Evolutionary conservation across 768 basidiomycete species (phyloP), one percentile per base, ranked within the genome.

Genomic region (Boletus subparvulus): DNA sequence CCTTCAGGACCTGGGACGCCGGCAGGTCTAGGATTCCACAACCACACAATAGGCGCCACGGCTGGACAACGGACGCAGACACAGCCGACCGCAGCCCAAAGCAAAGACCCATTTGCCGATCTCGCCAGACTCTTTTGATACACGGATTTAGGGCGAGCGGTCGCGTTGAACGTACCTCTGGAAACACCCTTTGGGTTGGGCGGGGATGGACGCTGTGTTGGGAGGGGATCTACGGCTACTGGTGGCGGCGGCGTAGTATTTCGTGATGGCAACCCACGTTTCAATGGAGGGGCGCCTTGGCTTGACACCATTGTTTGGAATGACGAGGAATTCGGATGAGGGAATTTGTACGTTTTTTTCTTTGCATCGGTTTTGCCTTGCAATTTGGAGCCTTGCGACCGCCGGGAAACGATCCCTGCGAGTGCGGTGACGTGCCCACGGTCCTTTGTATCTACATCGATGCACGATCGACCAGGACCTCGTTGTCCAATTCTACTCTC

Each of bases 61-160:
- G 37, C 40, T n/a, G 63, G 61, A 33, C 67, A 66, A 47, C 65
- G 59, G 28, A 59, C 61, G 40, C 69, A 65, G 50, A 51, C 57
- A 17, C 72, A 60, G 44, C 63, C 69, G 7, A 49, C 63, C 6
- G 49, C 69, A 32, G 50, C 55, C 45, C 74, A 60, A 62, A 77
- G 74, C 54, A 93, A 90, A 68, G 91, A 93, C 70, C 91, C 92
- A 41, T 93, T 93, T 65, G 89, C 90, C 7, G 91, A 93, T 73
- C 77, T 93, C 36, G 90, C 80, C 3, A 86, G 86, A 19, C 72
- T 93, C 52, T 92, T 93, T 69, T 93, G 66, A 68, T 19, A 26
- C 4, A 12, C n/a, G 8, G 41, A 32, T 43, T 26, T 12, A 19
- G 32, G 43, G 41, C 19, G 13, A 12, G 30, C 26, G 24, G 33